Evolutionary conservation across 192 early-diverging fungal species (phyloP), one percentile per base, ranked within the genome.

Genomic region (Linnemannia elongata): DNA sequence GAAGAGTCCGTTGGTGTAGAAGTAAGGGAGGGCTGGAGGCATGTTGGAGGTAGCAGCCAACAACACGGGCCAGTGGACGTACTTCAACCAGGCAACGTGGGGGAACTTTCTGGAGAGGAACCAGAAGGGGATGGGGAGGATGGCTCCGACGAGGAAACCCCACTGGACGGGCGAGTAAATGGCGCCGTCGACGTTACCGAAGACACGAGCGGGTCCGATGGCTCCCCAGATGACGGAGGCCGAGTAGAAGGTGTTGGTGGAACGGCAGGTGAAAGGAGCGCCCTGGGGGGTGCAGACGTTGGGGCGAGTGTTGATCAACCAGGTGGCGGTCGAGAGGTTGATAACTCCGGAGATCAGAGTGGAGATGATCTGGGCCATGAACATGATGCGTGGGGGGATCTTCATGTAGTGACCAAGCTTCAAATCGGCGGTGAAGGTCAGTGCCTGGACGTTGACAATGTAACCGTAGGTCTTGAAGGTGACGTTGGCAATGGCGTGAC

Each of bases 391-490:
- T n/a, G 94, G 95, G 44, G 93, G 88, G 66, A 96, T 92, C 83
- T 96, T 94, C 82, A 94, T 90, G 89, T 96, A 96, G 73, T 95
- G 94, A 44, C 93, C 96, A 15, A 96, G 87, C 86, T 96, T 96
- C 72, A 96, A 85, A 88, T 96, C 96, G 52, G 77, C 36, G 12
- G 95, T 84, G 35, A 97, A 93, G 52, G 91, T 90, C 33, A 97
- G 85, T 41, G 93, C 94, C 89, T 98, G 97, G 17, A 90, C 85
- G 91, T 96, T 92, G 55, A 93, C 91, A 76, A 94, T 97, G 85
- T 93, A 94, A 66, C 95, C 96, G 74, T 96, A 93, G 18, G 95
- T 94, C 89, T 98, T 98, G 92, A 97, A 98, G 5, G 94, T 93
- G 49, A 97, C 94, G 71, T 97, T 96, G 79, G 93, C 94, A 47